phyloP scores from a whole-genome alignment of 2,329 filamentous ascomycete species.

The Neoascochyta sp. region DNA sequence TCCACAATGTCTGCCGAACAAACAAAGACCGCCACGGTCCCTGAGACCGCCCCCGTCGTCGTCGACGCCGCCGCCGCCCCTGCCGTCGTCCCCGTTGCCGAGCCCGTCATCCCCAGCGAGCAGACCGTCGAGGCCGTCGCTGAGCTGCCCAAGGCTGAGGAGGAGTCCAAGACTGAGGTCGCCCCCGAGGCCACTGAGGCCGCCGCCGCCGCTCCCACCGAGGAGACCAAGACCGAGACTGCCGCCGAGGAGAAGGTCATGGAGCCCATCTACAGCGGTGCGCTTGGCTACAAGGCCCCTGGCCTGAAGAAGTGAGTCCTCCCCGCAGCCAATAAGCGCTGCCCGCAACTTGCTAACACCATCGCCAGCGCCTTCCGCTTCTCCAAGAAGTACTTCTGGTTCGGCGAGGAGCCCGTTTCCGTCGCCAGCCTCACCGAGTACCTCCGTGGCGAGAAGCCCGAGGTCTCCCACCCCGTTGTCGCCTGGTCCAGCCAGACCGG shows the following conservation, averaged over 20 bases:
- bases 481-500: conserved; percentile 92
- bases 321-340: too few species aligned
- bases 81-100: conserved; percentile 37
- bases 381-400: conserved; percentile 83
- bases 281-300: conserved; percentile 84
- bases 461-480: conserved; percentile 71
- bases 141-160: conserved; percentile 43
- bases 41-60: conserved; percentile 30
- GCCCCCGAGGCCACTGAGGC: conserved; percentile 19
- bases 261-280: conserved; percentile 75
- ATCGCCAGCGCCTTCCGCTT: conserved; percentile 74
- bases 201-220: conserved; percentile 20
- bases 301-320: conserved; percentile 85
- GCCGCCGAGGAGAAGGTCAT: conserved; percentile 48
- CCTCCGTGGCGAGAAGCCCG: conserved; percentile 83
- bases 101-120: conserved; percentile 43
- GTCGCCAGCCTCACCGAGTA: conserved; percentile 71
- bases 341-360: conserved; percentile 10
- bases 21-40: conserved; percentile 62
- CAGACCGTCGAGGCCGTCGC: conserved; percentile 27
- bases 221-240: conserved; percentile 41
- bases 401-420: conserved; percentile 64
- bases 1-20: conserved; percentile 63
- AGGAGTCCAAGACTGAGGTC: conserved; percentile 34
- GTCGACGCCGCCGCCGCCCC: conserved; percentile 30